phyloP scores from a whole-genome alignment of 2,329 filamentous ascomycete genomes.

The Fusarium nodosum region DNA sequence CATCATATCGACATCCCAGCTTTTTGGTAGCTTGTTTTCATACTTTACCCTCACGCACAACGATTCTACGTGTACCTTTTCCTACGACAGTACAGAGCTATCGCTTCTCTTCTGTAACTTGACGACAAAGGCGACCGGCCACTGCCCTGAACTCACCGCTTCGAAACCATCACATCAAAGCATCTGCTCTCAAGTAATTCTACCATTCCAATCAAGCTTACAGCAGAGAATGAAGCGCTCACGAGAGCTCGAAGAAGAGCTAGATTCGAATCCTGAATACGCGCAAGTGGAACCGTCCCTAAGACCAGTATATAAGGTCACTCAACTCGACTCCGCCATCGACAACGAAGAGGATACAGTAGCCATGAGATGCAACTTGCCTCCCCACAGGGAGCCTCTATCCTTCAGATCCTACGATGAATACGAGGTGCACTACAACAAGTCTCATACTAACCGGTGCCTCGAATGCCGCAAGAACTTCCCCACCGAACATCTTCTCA shows the following conservation, averaged over 20 bases:
- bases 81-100: background rate
- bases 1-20: slow-evolving; percentile 3
- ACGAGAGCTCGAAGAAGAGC: slow-evolving; percentile 68
- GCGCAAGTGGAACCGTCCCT: slow-evolving; percentile 38
- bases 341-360: slow-evolving; percentile 56
- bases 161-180: slow-evolving; percentile 16
- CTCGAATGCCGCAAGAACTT: slow-evolving; percentile 88
- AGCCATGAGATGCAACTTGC: slow-evolving; percentile 82
- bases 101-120: slow-evolving; percentile 5
- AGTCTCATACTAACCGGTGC: slow-evolving; percentile 86
- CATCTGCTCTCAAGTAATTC: slow-evolving; percentile 47
- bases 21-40: background rate
- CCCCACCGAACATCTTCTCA: slow-evolving; percentile 83
- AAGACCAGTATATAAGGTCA: slow-evolving; percentile 65
- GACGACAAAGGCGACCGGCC: slow-evolving; percentile 9
- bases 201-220: slow-evolving; percentile 50
- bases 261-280: slow-evolving; percentile 51
- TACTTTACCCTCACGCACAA: background rate
- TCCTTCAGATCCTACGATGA: slow-evolving; percentile 81
- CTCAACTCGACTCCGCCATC: slow-evolving; percentile 67
- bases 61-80: background rate
- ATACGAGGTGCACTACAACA: slow-evolving; percentile 88
- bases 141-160: slow-evolving; percentile 45
- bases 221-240: slow-evolving; percentile 70
- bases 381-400: slow-evolving; percentile 79